Conservation (phyloP, 345 rosid species). For the Lenwebbia sp. region DNA sequence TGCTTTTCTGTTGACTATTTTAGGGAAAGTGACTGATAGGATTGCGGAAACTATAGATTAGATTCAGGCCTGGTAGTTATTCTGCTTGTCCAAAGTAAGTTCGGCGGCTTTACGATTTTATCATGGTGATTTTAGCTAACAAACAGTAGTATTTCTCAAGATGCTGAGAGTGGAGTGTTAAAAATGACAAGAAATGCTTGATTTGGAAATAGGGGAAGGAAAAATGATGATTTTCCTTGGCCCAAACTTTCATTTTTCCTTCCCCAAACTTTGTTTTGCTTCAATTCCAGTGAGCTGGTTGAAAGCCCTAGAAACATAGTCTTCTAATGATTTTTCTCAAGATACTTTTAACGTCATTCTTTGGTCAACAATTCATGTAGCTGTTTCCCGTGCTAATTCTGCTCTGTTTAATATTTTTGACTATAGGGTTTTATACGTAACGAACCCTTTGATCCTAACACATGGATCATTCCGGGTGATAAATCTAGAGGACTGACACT, state of each 20-base stretch:
- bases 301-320: background rate
- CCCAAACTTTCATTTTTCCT: background rate
- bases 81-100: background rate
- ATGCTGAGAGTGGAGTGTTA: background rate
- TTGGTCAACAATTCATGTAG: background rate
- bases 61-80: background rate
- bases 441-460: slow-evolving; percentile 58
- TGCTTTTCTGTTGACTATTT: background rate
- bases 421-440: slow-evolving; percentile 70
- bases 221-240: background rate
- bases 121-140: background rate
- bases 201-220: background rate
- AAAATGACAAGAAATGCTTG: background rate
- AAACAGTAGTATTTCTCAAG: background rate
- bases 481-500: slow-evolving; percentile 19
- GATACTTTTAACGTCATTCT: too few relatives aligned
- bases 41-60: background rate
- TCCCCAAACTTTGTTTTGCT: background rate
- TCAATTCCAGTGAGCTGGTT: background rate
- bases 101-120: background rate
- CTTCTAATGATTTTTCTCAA: background rate
- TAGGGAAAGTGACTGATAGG: background rate
- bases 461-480: slow-evolving; percentile 71
- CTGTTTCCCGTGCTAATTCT: background rate
- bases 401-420: background rate